Conservation (phyloP, 305 asterid genomes). For the Lippia alba region DNA sequence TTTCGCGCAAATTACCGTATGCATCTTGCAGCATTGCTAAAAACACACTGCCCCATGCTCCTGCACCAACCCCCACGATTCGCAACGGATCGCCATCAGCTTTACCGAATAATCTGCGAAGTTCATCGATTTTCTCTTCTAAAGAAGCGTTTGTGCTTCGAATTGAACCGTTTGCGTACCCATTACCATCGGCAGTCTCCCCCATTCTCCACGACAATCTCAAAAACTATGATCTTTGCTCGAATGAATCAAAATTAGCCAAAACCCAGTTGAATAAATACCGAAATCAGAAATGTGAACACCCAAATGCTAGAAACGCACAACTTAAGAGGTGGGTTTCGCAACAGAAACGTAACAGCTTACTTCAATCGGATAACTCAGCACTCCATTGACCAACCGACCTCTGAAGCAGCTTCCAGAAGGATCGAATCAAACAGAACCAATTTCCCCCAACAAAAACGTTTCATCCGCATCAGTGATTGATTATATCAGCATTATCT, state of each 20-base stretch:
- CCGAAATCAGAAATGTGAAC: slow-evolving; percentile 38
- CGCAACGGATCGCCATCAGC: slow-evolving; percentile 75
- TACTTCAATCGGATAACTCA: slow-evolving; percentile 29
- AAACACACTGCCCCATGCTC: slow-evolving; percentile 98
- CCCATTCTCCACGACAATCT: slow-evolving; percentile 50
- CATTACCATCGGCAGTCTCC: slow-evolving; percentile 46
- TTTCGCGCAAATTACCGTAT: slow-evolving; percentile 65
- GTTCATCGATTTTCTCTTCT: slow-evolving; percentile 77
- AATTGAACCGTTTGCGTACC: slow-evolving; percentile 48
- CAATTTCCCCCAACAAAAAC: neutral
- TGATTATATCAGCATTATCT: slow-evolving; percentile 34
- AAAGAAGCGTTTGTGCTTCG: slow-evolving; percentile 52
- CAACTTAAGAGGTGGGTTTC: slow-evolving; percentile 27
- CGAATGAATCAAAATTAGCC: slow-evolving; percentile 23
- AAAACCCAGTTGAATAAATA: slow-evolving; percentile 21
- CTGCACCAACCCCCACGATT: slow-evolving; percentile 88
- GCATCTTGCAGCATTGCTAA: slow-evolving; percentile 88
- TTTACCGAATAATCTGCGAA: slow-evolving; percentile 70
- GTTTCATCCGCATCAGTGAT: slow-evolving; percentile 24
- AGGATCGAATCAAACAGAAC: slow-evolving; percentile 3
- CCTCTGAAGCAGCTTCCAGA: slow-evolving; percentile 32
- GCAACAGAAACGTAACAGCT: slow-evolving; percentile 29
- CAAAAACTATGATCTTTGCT: neutral
- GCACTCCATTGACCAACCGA: slow-evolving; percentile 39
- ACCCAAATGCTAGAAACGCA: slow-evolving; percentile 29